A percentile compares a stretch with the other conserved stretches of the same genome.
phyloP scores from a whole-genome alignment of 2,329 filamentous ascomycete genomes.

The Colletotrichum falcatum region DNA sequence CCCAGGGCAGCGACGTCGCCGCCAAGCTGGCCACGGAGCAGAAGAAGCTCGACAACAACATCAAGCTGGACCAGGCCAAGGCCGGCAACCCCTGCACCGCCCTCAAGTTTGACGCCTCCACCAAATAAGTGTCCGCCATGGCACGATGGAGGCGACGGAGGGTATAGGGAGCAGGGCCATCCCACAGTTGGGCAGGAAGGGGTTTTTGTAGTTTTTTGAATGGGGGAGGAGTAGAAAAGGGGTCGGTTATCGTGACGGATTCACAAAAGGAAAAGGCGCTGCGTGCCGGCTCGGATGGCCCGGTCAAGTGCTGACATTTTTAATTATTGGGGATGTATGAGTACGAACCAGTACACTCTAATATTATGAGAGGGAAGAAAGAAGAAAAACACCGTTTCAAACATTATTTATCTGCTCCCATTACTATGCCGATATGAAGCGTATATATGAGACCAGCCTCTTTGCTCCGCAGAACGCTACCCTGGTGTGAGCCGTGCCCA shows the following conservation, averaged over 20 bases:
- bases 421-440: not conserved
- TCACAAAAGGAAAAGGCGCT: slow-evolving; percentile 28
- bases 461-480: not conserved
- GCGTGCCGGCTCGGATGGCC: slow-evolving; percentile 39
- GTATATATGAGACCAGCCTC: not conserved
- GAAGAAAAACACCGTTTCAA: slow-evolving; percentile 2
- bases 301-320: slow-evolving; percentile 38
- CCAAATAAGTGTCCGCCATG: slow-evolving; percentile 12
- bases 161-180: not conserved
- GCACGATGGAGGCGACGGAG: not conserved
- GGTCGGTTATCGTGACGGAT: slow-evolving; percentile 26
- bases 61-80: slow-evolving; percentile 58
- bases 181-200: not conserved
- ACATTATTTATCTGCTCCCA: not conserved
- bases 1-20: slow-evolving; percentile 61
- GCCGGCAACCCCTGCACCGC: slow-evolving; percentile 59
- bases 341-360: slow-evolving; percentile 27
- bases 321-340: slow-evolving; percentile 34
- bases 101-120: slow-evolving; percentile 40
- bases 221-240: not conserved
- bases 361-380: slow-evolving; percentile 19
- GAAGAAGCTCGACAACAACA: slow-evolving; percentile 66
- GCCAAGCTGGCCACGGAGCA: slow-evolving; percentile 59
- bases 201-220: no score
- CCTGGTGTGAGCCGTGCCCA: not conserved